phyloP scores from a whole-genome alignment of 2,329 filamentous ascomycete species.

The Arthrinium phaeospermum region DNA sequence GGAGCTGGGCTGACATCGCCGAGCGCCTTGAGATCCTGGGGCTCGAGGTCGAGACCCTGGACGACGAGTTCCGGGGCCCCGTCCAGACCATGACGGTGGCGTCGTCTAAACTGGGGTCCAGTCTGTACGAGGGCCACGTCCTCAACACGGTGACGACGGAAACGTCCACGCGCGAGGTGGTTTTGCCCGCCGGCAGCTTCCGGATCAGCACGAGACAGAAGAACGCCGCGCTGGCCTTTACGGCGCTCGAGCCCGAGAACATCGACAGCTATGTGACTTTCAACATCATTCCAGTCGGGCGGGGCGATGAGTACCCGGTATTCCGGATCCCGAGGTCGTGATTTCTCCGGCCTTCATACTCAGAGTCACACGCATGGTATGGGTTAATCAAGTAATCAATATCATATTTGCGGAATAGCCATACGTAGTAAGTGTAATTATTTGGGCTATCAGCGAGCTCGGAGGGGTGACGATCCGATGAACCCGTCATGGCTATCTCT shows the following conservation, averaged over 20 bases:
- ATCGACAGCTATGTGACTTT: constrained; percentile 36
- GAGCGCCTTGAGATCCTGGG: constrained; percentile 30
- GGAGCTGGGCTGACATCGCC: constrained; percentile 32
- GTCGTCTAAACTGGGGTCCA: constrained; percentile 26
- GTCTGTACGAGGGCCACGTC: constrained; percentile 34
- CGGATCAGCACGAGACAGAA: constrained; percentile 32
- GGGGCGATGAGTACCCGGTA: constrained; percentile 35
- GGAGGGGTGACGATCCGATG: too few species aligned
- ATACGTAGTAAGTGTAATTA: too few species aligned
- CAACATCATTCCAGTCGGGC: constrained; percentile 32
- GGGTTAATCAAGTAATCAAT: too few species aligned
- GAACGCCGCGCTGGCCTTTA: constrained; percentile 36
- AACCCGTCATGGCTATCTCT: too few species aligned
- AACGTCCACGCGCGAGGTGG: constrained; percentile 25
- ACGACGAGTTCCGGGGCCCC: constrained; percentile 30
- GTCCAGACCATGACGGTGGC: constrained; percentile 31
- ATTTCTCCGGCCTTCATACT: neutral
- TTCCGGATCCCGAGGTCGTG: constrained; percentile 28
- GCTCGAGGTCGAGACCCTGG: constrained; percentile 31
- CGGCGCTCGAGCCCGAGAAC: constrained; percentile 36
- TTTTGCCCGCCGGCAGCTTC: constrained; percentile 33
- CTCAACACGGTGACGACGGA: constrained; percentile 33
- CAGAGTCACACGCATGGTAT: too few species aligned
- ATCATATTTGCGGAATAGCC: too few species aligned
- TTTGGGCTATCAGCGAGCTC: too few species aligned